Base-by-base conservation (phyloP, 352 stramenopile genomes). In the Phytophthora constricta region DNA sequence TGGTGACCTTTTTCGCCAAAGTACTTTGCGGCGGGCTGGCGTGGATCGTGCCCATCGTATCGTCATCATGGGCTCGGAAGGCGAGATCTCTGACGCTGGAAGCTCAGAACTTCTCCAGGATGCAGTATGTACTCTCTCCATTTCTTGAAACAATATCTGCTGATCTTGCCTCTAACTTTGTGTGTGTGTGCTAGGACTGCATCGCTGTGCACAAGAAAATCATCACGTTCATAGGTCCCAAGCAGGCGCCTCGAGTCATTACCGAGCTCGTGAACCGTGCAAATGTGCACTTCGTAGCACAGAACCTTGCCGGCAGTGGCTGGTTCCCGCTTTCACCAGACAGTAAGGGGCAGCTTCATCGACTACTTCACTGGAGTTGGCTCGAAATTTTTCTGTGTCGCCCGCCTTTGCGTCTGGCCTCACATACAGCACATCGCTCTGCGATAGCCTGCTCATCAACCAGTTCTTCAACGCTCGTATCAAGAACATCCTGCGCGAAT, bases 401-500 rank as follows among this genome's bases (percentile, higher is more conserved):
- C 83, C 84, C 13, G 80, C 82, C 11, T 95, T 95, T 50, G 84
- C 85, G 0, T 89, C 87, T 17, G 87, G 87, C 2, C 72, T 95
- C 27, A 86, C 87, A 26, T 95, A 92, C 82, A 93, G 85, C 76
- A 91, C 84, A 3, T 95, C 87, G 14, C 70, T 95, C 16, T 95
- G 87, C 34, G 87, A 95, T 61, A 93, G 81, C 23, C 59, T 95
- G 17, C 86, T 95, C 53, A 92, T 95, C 74, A 95, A 95, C 67
- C 85, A 93, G 65, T 93, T 90, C 57, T 95, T 93, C 68, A 95
- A 93, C 52, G 68, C 79, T 42, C 88, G 89, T 59, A 92, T 93
- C 80, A 95, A 92, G 65, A 91, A 84, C 56, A 93, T 95, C 57
- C 47, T 95, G 37, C 79, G 86, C 45, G 87, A 93, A 55, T 92